These are phyloP conservation scores for Tanacetum coccineum DNA, from an alignment of 129 eudicot genomes.

Conservation along the genomic window DNA sequence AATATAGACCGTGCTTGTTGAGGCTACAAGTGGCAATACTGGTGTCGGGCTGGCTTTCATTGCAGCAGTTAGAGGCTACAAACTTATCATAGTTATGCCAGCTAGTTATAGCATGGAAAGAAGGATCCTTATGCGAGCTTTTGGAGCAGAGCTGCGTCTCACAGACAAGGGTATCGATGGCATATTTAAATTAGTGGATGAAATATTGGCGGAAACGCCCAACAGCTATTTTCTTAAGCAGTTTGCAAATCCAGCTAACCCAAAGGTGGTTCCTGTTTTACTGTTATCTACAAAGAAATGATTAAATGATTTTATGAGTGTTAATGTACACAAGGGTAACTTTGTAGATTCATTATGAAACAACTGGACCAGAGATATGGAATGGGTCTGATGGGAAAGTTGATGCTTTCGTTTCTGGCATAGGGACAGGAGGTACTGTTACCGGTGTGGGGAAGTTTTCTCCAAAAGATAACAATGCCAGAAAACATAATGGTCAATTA, in stretches of 20 bases:
- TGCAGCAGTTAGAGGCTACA: slow-evolving; percentile 69
- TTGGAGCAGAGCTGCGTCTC: slow-evolving; percentile 63
- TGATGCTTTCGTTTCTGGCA: slow-evolving; percentile 59
- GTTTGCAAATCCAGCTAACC: slow-evolving; percentile 72
- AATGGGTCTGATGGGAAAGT: slow-evolving; percentile 48
- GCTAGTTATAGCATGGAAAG: slow-evolving; percentile 50
- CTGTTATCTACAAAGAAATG: background rate
- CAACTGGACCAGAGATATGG: slow-evolving; percentile 83
- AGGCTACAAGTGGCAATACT: slow-evolving; percentile 69
- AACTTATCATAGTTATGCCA: slow-evolving; percentile 61
- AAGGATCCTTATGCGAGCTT: slow-evolving; percentile 53
- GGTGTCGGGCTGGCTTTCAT: slow-evolving; percentile 74
- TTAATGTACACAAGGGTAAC: background rate
- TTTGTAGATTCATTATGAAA: slow-evolving; percentile 58
- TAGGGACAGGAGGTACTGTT: slow-evolving; percentile 75
- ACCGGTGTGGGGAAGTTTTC: slow-evolving; percentile 58
- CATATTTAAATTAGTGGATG: slow-evolving; percentile 34
- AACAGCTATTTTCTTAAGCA: slow-evolving; percentile 49
- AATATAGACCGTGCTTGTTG: slow-evolving; percentile 55
- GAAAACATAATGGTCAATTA: slow-evolving; percentile 51
- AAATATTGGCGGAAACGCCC: slow-evolving; percentile 49
- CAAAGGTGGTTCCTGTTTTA: slow-evolving; percentile 39
- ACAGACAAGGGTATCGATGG: slow-evolving; percentile 50
- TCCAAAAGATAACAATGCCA: slow-evolving; percentile 57
- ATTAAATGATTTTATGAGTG: background rate